Conservation (phyloP, 495 filamentous ascomycete species). For the Ramalina intermedia region DNA sequence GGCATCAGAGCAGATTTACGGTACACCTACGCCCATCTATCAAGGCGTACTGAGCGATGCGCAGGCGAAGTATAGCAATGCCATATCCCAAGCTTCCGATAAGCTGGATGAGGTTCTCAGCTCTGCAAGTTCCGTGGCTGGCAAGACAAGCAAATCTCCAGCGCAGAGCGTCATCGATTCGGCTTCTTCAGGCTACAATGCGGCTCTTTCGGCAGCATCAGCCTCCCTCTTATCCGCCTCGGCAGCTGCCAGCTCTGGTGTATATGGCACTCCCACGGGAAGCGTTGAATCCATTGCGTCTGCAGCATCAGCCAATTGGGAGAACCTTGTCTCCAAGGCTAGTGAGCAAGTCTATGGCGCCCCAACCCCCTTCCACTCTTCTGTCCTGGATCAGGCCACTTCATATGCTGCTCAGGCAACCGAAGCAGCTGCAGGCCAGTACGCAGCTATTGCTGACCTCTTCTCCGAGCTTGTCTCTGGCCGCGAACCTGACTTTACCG, state of each 20-base stretch:
- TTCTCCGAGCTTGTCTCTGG: conserved; percentile 64
- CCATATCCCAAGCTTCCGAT: conserved; percentile 31
- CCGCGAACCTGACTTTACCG: conserved; percentile 68
- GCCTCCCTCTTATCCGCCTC: conserved; percentile 34
- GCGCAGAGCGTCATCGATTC: conserved; percentile 28
- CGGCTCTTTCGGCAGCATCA: conserved; percentile 35
- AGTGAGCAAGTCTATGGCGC: conserved; percentile 62
- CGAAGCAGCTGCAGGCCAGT: conserved; percentile 41
- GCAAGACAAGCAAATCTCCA: conserved; percentile 26
- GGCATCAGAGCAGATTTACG: conserved; percentile 18
- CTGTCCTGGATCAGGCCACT: conserved; percentile 36
- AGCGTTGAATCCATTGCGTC: conserved; percentile 28
- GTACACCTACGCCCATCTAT: conserved; percentile 23
- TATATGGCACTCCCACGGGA: conserved; percentile 32
- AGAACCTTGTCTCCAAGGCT: conserved; percentile 47
- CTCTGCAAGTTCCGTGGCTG: conserved; percentile 31
- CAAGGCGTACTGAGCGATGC: conserved; percentile 31
- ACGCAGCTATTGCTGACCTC: conserved; percentile 52
- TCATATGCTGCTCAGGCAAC: conserved; percentile 40
- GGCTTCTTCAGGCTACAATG: conserved; percentile 33
- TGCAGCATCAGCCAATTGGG: conserved; percentile 46
- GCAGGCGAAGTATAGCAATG: conserved; percentile 30
- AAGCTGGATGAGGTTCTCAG: conserved; percentile 32
- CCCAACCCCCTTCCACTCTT: conserved; percentile 49
- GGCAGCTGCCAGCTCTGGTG: conserved; percentile 32